These are phyloP conservation scores for Penicillium sp. DNA, from an alignment of 2,329 filamentous ascomycete species.

Conservation along the genomic window DNA sequence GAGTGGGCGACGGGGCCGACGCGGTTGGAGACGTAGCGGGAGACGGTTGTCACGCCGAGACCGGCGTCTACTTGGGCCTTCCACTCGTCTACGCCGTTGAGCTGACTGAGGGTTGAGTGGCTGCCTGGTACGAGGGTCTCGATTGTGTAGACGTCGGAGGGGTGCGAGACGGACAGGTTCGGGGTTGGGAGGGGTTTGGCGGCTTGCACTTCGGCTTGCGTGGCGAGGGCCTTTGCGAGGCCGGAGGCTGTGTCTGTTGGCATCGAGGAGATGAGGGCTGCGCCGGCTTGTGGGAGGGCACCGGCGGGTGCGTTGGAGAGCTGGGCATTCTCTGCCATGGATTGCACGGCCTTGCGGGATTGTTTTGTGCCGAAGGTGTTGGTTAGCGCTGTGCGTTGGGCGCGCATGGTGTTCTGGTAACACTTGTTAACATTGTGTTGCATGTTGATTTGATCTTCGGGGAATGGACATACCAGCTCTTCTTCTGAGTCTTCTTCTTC, in stretches of 20 bases:
- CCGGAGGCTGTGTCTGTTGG: slow-evolving; percentile 34
- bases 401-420: slow-evolving; percentile 38
- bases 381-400: slow-evolving; percentile 45
- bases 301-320: slow-evolving; percentile 42
- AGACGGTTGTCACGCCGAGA: slow-evolving; percentile 39
- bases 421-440: slow-evolving; percentile 9
- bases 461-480: slow-evolving; percentile 27
- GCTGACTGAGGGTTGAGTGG: slow-evolving; percentile 40
- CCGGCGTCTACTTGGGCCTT: slow-evolving; percentile 38
- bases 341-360: slow-evolving; percentile 49
- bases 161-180: slow-evolving; percentile 45
- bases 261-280: slow-evolving; percentile 46
- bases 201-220: slow-evolving; percentile 46
- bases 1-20: slow-evolving; percentile 40
- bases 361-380: slow-evolving; percentile 53
- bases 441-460: background rate
- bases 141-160: slow-evolving; percentile 48
- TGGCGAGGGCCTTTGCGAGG: slow-evolving; percentile 33
- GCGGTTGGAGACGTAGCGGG: slow-evolving; percentile 47
- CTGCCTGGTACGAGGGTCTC: slow-evolving; percentile 45
- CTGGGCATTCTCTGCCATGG: slow-evolving; percentile 49
- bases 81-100: slow-evolving; percentile 47
- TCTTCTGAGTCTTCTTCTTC: slow-evolving; percentile 33
- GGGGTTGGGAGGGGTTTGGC: slow-evolving; percentile 48
- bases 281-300: slow-evolving; percentile 40